These are phyloP conservation scores for Cenchrus americanus DNA, from an alignment of 176 grass and related monocot genomes.

Conservation along the genomic window DNA sequence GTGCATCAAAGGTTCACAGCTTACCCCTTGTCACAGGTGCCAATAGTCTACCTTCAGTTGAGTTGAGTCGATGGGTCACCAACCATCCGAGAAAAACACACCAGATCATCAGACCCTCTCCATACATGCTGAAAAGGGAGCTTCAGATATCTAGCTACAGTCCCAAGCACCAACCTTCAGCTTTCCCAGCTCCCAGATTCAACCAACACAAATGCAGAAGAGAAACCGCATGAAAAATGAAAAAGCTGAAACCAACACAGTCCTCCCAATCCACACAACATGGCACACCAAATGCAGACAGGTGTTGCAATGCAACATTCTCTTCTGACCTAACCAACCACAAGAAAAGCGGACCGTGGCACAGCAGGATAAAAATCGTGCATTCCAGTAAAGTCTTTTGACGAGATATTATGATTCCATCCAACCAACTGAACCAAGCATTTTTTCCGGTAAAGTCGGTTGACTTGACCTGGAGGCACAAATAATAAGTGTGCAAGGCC, in stretches of 20 bases:
- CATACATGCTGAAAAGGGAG: not conserved
- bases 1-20: not conserved
- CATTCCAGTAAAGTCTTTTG: not conserved
- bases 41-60: not conserved
- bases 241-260: not conserved
- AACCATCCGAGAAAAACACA: not conserved
- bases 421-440: not conserved
- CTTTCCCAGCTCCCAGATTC: not conserved
- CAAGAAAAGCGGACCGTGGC: not conserved
- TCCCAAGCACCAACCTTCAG: not conserved
- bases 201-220: not conserved
- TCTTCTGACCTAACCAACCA: not conserved
- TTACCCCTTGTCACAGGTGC: too few relatives aligned
- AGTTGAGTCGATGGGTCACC: not conserved
- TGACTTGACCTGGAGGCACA: not conserved
- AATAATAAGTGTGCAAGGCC: too few relatives aligned
- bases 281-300: not conserved
- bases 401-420: constrained; percentile 14
- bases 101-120: not conserved
- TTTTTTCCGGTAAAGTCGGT: not conserved
- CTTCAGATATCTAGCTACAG: not conserved
- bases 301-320: not conserved
- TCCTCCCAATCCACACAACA: not conserved
- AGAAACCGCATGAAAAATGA: not conserved
- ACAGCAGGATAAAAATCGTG: not conserved